phyloP scores from a whole-genome alignment of 208 protist genomes.

The Leishmania gerbilli region DNA sequence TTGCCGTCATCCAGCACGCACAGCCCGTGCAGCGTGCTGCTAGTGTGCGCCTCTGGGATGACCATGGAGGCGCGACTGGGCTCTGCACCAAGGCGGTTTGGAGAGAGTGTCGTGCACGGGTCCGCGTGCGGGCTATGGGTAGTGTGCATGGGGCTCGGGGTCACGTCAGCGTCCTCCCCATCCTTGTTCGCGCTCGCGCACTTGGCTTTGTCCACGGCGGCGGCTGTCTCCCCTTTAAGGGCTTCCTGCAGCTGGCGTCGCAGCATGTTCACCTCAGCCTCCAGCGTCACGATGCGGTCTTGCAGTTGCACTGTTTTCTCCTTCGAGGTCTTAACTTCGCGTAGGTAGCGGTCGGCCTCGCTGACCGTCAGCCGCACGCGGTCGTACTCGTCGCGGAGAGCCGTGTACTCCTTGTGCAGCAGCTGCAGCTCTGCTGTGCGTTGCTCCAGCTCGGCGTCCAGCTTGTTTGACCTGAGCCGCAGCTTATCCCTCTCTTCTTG shows the following conservation, averaged over 20 bases:
- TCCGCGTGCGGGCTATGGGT: slow-evolving; percentile 3
- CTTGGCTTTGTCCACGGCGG: not conserved
- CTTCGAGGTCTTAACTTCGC: slow-evolving; percentile 38
- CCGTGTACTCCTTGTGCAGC: slow-evolving; percentile 65
- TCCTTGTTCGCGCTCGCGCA: not conserved
- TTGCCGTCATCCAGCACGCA: slow-evolving; percentile 44
- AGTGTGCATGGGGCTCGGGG: not conserved
- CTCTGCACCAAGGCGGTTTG: not conserved
- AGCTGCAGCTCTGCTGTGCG: slow-evolving; percentile 54
- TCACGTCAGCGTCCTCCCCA: not conserved
- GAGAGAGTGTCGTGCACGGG: slow-evolving; percentile 9
- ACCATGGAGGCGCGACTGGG: slow-evolving; percentile 30
- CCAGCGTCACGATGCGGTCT: slow-evolving; percentile 37
- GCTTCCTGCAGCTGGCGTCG: slow-evolving; percentile 16
- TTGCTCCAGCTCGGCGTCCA: slow-evolving; percentile 40
- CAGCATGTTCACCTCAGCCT: slow-evolving; percentile 36
- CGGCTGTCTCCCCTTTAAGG: not conserved
- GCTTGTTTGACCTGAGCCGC: slow-evolving; percentile 2
- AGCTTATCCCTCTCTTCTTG: slow-evolving; percentile 27
- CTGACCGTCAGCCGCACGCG: slow-evolving; percentile 35
- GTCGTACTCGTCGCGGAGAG: slow-evolving; percentile 63
- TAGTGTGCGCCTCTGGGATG: slow-evolving; percentile 44
- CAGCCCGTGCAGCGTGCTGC: slow-evolving; percentile 40
- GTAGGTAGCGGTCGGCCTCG: slow-evolving; percentile 45
- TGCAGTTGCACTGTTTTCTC: slow-evolving; percentile 48